phyloP scores from a whole-genome alignment of 176 grass and related monocot genomes.

The Urochloa ruziziensis region DNA sequence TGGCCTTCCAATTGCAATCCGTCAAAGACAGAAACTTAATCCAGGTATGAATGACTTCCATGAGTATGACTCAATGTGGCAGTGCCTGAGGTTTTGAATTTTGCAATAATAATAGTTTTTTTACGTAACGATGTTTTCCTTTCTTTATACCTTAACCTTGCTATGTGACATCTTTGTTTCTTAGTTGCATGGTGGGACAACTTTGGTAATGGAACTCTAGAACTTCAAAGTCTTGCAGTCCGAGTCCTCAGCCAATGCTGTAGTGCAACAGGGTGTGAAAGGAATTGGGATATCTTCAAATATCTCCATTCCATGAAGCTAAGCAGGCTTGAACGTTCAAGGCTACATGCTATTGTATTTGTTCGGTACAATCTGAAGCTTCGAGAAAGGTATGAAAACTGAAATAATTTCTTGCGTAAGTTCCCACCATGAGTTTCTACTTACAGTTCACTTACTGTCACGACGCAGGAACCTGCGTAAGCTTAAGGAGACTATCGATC shows the following conservation, averaged over 20 bases:
- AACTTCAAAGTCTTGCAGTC: constrained; percentile 55
- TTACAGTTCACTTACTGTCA: not conserved
- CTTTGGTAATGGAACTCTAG: constrained; percentile 50
- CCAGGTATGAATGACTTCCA: constrained; percentile 32
- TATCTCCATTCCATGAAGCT: constrained; percentile 46
- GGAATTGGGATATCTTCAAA: constrained; percentile 47
- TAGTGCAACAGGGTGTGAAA: constrained; percentile 56
- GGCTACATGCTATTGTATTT: constrained; percentile 34
- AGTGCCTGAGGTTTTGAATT: not conserved
- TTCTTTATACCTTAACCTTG: not conserved
- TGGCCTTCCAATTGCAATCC: constrained; percentile 58
- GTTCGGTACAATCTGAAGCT: constrained; percentile 58
- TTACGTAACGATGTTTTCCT: not conserved
- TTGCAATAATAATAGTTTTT: not conserved
- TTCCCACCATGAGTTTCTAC: not conserved
- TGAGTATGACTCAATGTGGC: not conserved
- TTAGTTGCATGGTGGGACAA: constrained; percentile 66
- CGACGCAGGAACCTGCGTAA: constrained; percentile 38
- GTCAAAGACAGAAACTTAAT: constrained; percentile 52
- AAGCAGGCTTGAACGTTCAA: constrained; percentile 45
- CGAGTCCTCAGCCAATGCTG: constrained; percentile 61
- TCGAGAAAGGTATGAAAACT: constrained; percentile 37
- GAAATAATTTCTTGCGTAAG: not conserved
- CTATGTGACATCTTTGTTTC: constrained; percentile 13
- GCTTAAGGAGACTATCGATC: constrained; percentile 20